A percentile compares a stretch with the other conserved stretches of the same genome.
phyloP scores from a whole-genome alignment of 768 basidiomycete species.

The Lactarius sp. region DNA sequence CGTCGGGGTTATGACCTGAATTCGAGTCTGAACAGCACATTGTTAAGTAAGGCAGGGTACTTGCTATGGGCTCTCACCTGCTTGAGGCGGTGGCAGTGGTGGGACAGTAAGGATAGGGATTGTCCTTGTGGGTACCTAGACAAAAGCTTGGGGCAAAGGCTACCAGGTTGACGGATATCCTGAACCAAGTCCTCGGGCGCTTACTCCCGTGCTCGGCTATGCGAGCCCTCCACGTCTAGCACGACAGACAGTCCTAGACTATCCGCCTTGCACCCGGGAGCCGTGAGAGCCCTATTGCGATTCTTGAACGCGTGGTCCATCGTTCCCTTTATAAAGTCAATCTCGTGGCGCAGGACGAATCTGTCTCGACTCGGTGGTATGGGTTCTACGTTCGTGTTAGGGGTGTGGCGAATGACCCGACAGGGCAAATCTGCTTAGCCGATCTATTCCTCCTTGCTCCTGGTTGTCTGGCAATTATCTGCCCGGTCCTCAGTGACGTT shows the following conservation, averaged over 20 bases:
- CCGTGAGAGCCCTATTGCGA: not conserved
- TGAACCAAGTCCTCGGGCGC: too few relatives aligned
- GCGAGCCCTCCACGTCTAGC: too few relatives aligned
- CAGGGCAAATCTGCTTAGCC: not conserved
- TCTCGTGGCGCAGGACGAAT: not conserved
- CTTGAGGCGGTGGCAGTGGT: not conserved
- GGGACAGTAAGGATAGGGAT: not conserved
- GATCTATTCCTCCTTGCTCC: not conserved
- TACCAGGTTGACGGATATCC: too few relatives aligned
- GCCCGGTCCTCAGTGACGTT: not conserved
- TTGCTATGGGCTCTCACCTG: not conserved
- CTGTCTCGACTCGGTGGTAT: not conserved
- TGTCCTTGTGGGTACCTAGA: not conserved
- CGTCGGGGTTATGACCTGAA: not conserved
- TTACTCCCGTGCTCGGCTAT: too few relatives aligned
- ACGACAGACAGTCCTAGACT: not conserved
- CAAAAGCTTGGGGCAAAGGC: too few relatives aligned
- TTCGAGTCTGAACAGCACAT: not conserved
- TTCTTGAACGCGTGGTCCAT: not conserved
- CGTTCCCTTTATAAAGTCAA: not conserved
- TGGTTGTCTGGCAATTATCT: not conserved
- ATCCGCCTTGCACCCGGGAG: not conserved
- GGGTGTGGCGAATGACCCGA: not conserved
- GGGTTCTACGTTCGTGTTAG: not conserved
- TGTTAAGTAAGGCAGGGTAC: not conserved